These are phyloP conservation scores for Carpinus fangiana DNA, from an alignment of 306 rosid species.

Conservation along the genomic window DNA sequence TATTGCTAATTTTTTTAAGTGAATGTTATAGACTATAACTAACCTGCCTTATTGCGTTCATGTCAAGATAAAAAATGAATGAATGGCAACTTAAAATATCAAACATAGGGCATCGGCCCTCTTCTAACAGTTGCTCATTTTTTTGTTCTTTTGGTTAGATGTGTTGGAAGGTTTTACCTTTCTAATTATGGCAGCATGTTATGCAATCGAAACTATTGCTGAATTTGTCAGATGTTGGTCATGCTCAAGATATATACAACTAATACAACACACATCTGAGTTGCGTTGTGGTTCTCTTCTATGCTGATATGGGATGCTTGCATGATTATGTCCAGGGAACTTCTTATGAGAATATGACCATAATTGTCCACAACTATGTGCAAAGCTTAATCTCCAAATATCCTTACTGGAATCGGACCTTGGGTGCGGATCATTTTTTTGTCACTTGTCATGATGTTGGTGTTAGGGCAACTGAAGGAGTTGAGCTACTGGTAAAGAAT, in stretches of 20 bases:
- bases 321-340: conserved; percentile 66
- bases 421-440: conserved; percentile 95
- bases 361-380: conserved; percentile 83
- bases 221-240: not conserved
- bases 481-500: conserved; percentile 81
- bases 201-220: not conserved
- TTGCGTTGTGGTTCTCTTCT: conserved; percentile 2
- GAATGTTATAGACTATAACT: not conserved
- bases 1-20: not conserved
- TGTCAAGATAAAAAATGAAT: not conserved
- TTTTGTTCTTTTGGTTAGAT: not conserved
- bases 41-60: not conserved
- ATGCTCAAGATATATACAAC: not conserved
- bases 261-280: not conserved
- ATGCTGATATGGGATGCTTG: conserved; percentile 30
- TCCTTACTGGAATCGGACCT: conserved; percentile 98
- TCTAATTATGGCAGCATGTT: not conserved
- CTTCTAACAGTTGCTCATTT: not conserved
- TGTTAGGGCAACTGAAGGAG: conserved; percentile 93
- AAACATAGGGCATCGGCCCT: not conserved
- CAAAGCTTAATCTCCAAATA: conserved; percentile 82
- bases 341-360: conserved; percentile 88
- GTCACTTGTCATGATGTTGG: conserved; percentile 99
- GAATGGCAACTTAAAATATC: not conserved
- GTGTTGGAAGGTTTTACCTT: not conserved